Evolutionary conservation across 202 grass and related monocot genomes (phyloP), one percentile per base, ranked within the genome.

Genomic region (Digitaria exilis): DNA sequence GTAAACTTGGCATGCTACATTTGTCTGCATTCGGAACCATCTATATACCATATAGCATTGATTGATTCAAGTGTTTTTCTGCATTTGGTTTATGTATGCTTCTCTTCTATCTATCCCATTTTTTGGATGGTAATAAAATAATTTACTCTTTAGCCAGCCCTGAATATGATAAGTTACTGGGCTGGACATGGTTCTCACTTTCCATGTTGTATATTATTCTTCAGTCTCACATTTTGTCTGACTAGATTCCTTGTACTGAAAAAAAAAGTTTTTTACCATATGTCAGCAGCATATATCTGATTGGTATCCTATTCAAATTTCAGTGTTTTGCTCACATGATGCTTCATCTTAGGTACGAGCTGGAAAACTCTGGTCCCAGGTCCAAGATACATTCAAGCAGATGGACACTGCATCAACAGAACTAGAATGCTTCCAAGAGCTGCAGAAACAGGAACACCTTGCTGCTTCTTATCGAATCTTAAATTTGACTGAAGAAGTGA

Each of bases 301-400:
- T 71, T 56, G 9, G 73, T 73, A n/a, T 65, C 13, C n/a, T 51
- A 46, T 50, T 54, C 45, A 16, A 60, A 73, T 77, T 54, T 50
- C 82, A 37, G 77, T 75, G 41, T 65, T 82, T 83, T 82, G 9
- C 41, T 75, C 2, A 73, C 51, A 5, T 88, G 55, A 37, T 43
- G 26, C 82, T 83, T 84, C 70, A 31, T 68, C 64, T 69, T 51
- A 99, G 96, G 68, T 26, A 48, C 83, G 85, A 42, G 85, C 92
- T 50, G 89, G 82, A 63, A 98, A 98, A 57, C 51, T 95, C 22
- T 93, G 89, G 82, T 91, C 85, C n/a, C 92, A 93, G 71, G 85
- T 90, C 65, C 92, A 98, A 61, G 90, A 88, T 19, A 93, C 92
- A 57, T 95, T 85, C 80, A 98, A 95, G 88, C 96, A 95, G 83